A percentile compares a stretch with the other conserved stretches of the same genome.
Evolutionary conservation across 306 rosid species (phyloP).

Genomic region (Spatholobus suberectus): DNA sequence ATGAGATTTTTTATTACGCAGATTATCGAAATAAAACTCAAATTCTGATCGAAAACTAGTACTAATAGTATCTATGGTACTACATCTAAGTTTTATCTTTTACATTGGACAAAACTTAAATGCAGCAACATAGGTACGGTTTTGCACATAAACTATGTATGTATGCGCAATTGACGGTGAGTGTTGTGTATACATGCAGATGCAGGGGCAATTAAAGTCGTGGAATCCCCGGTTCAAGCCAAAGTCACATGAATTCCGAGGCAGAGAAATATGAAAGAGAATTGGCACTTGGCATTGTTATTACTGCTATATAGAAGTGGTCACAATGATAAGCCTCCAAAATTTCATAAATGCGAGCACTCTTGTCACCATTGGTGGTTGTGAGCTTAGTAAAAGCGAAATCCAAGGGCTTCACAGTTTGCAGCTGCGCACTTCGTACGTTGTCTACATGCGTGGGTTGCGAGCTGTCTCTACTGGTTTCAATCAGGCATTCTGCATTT

Average conservation of each 20-base stretch:
- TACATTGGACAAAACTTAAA: too few species aligned
- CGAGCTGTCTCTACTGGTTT: neutral
- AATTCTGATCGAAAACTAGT: too few species aligned
- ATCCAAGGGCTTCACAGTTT: neutral
- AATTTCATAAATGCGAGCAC: constrained; percentile 33
- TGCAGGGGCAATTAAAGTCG: constrained; percentile 33
- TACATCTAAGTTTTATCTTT: too few species aligned
- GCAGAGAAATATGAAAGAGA: constrained; percentile 5
- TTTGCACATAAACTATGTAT: neutral
- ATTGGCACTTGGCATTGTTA: constrained; percentile 1
- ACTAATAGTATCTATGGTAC: too few species aligned
- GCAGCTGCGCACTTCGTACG: neutral
- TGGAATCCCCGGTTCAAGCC: neutral
- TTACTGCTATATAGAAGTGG: constrained; percentile 18
- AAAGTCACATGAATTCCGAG: constrained; percentile 39
- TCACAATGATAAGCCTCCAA: constrained; percentile 35
- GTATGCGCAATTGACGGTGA: neutral
- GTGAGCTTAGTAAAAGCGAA: neutral
- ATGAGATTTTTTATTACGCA: too few species aligned
- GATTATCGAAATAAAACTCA: too few species aligned
- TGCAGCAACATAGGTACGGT: too few species aligned
- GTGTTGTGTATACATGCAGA: neutral
- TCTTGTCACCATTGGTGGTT: constrained; percentile 7
- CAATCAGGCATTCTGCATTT: neutral
- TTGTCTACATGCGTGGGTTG: neutral